Evolutionary conservation across 2,329 filamentous ascomycete genomes (phyloP).

Genomic region (Blumeriella jaapii): DNA sequence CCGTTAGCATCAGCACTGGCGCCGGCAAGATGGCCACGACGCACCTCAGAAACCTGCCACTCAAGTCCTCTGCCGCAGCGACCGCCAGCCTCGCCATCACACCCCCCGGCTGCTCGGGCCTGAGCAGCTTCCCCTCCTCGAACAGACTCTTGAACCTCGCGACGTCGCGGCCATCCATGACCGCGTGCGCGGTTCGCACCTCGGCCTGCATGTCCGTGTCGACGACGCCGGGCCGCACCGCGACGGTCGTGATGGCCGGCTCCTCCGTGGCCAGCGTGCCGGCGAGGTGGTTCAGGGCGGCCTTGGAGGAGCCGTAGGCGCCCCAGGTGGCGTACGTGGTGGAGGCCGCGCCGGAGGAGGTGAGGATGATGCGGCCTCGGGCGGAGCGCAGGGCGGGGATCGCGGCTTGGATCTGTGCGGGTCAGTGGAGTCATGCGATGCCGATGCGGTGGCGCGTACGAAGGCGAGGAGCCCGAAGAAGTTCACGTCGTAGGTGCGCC

Average conservation of each 20-base stretch:
- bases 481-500: constrained; percentile 66
- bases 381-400: constrained; percentile 56
- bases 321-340: constrained; percentile 63
- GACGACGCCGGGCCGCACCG: constrained; percentile 68
- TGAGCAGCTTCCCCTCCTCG: constrained; percentile 59
- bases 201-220: constrained; percentile 87
- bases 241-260: constrained; percentile 58
- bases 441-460: constrained; percentile 38
- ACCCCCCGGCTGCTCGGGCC: constrained; percentile 72
- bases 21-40: constrained; percentile 20
- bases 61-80: constrained; percentile 52
- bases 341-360: constrained; percentile 66
- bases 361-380: constrained; percentile 63
- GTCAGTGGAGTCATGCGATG: constrained; percentile 5
- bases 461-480: constrained; percentile 74
- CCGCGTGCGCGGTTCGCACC: constrained; percentile 56
- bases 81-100: constrained; percentile 74
- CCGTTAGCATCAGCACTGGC: constrained; percentile 19
- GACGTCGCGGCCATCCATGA: constrained; percentile 46
- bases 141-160: constrained; percentile 59
- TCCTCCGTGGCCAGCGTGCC: constrained; percentile 67
- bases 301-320: constrained; percentile 73
- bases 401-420: constrained; percentile 52
- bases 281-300: constrained; percentile 70
- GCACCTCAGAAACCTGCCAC: constrained; percentile 64